Base-by-base conservation (phyloP, 2,329 filamentous ascomycete genomes). In the Aspergillus aculeatus region DNA sequence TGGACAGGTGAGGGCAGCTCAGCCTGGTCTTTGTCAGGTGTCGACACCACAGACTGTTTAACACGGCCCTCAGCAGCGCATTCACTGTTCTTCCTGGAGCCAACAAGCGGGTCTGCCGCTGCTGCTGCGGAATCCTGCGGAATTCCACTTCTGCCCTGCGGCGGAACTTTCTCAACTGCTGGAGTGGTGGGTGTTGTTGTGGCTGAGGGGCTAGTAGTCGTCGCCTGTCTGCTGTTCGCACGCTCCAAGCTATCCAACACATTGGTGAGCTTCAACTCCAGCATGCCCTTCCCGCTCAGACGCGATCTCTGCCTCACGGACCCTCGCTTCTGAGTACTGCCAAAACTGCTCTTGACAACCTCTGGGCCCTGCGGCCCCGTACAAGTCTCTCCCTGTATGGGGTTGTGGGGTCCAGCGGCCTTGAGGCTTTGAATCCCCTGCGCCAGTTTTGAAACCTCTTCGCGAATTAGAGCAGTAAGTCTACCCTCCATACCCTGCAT, bases 391-490 rank as follows among this genome's bases (percentile, higher is more conserved):
- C 52, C 35, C 21, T 24, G 21, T 23, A 29, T 49, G 32, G 48
- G 38, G 35, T 19, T 35, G 14, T 38, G 23, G 31, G 50, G 9
- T 41, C 50, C 12, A 47, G 47, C 10, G 35, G n/a, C 31, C 54
- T 23, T 16, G 19, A 61, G 31, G 14, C 55, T 48, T 7, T 50
- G 50, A 4, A 68, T 56, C 19, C 68, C 66, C 12, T 29, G 41
- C 19, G 54, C 63, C 31, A 68, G 12, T 24, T 56, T 64, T 3
- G 35, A 41, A 2, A 66, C 38, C 48, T 69, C 66, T 12, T 58
- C 44, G 19, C 59, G 62, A 10, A 69, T 26, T 4, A 54, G 23
- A 3, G 24, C 35, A 21, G 56, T 49, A 6, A 64, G 35, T 10
- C 62, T 62, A 10, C 60, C 53, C 23, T 69, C 61, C 21, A 57